Base-by-base conservation (phyloP, 1,139 yeast genomes). In the Saccharomycopsis crataegensis region DNA sequence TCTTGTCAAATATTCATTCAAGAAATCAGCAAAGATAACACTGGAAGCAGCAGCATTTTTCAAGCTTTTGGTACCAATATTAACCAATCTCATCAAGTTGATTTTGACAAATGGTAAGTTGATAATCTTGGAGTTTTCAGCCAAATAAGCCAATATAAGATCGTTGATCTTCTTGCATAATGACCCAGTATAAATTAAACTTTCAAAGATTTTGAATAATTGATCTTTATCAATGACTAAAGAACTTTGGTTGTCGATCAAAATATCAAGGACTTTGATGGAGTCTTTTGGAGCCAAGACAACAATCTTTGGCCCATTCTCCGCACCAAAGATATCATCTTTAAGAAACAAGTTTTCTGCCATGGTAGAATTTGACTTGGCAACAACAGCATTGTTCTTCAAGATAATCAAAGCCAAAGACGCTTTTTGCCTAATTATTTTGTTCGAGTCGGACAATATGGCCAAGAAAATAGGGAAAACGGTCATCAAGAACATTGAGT, bases 241-340 rank as follows among this genome's bases (percentile, higher is more conserved):
- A 50, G 75, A 78, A 9, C 71, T 67, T 22, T 64, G 51, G 8
- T 62, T 59, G 8, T 69, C 67, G 48, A 72, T 62, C 47, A 86
- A 67, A n/a, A 72, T 65, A 2, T 70, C 67, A 32, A 81, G 60
- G 64, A 90, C 69, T 9, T 62, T 61, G 43, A 72, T 68, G 5
- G 82, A 80, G 64, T 88, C 95, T 52, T 79, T 78, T 49, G 90
- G 85, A 41, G 85, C 72, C 41, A 89, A 72, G 62, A 84, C 74
- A 31, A 85, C 79, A 49, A 74, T 75, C 59, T 62, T 69, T 58
- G 67, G 70, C 52, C 68, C 76, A 34, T 62, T 58, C 57, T 66
- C 73, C 1, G 69, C 64, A 11, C 83, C 86, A 60, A 77, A 80
- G 11, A 80, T 65, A 40, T 70, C 65, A 56, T 69, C 67, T 6